phyloP scores from a whole-genome alignment of 208 protist genomes.

The Acanthamoeba sp. region DNA sequence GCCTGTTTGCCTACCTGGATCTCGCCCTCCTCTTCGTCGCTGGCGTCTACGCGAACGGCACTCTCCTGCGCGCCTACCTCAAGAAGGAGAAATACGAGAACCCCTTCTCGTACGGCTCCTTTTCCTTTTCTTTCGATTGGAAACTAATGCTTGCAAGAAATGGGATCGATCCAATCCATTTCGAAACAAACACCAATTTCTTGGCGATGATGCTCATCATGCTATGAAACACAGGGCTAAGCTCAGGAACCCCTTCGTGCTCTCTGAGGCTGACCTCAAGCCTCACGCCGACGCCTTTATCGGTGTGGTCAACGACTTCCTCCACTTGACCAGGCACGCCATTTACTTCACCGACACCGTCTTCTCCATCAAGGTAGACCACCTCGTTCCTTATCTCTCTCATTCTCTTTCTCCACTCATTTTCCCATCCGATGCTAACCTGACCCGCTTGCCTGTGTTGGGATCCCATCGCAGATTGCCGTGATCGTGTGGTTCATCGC shows the following conservation, averaged over 20 bases:
- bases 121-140: not conserved
- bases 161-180: too few relatives aligned
- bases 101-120: slow-evolving; percentile 67
- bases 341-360: slow-evolving; percentile 72
- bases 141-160: too few relatives aligned
- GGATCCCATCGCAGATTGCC: slow-evolving; percentile 7
- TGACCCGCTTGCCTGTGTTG: not conserved
- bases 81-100: slow-evolving; percentile 74
- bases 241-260: slow-evolving; percentile 55
- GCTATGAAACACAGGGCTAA: not conserved
- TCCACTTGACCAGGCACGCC: slow-evolving; percentile 18
- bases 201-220: not conserved
- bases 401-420: not conserved
- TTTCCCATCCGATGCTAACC: not conserved
- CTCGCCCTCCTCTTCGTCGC: slow-evolving; percentile 67
- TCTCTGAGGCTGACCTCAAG: slow-evolving; percentile 10
- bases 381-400: too few relatives aligned
- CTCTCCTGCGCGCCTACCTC: slow-evolving; percentile 34
- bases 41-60: slow-evolving; percentile 69
- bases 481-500: slow-evolving; percentile 70
- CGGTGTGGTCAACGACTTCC: slow-evolving; percentile 35
- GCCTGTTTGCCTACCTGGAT: slow-evolving; percentile 63
- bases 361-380: slow-evolving; percentile 50
- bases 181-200: not conserved
- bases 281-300: slow-evolving; percentile 59